phyloP scores from a whole-genome alignment of 2,329 filamentous ascomycete genomes.

The Aureobasidium leucospermi region DNA sequence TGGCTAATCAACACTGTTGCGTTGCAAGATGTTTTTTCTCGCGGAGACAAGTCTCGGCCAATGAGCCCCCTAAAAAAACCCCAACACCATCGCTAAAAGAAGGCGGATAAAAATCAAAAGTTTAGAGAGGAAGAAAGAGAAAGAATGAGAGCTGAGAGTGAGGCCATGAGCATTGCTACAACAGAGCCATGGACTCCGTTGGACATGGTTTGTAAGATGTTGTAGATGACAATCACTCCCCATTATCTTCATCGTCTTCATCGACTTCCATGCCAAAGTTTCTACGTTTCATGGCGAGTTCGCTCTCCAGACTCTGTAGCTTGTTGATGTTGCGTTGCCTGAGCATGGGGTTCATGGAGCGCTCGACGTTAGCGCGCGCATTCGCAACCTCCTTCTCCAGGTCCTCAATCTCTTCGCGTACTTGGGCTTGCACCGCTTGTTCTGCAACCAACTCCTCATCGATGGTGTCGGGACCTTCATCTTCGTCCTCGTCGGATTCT shows the following conservation, averaged over 20 bases:
- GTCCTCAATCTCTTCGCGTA: conserved; percentile 48
- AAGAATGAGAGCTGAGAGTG: neutral
- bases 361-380: conserved; percentile 31
- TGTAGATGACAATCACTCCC: neutral
- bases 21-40: neutral
- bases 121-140: neutral
- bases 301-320: conserved; percentile 44
- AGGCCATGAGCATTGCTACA: no score
- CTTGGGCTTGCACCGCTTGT: conserved; percentile 40
- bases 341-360: conserved; percentile 42
- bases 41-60: neutral
- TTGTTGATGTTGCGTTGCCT: conserved; percentile 43
- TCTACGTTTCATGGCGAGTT: conserved; percentile 47
- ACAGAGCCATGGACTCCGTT: neutral
- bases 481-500: conserved; percentile 26
- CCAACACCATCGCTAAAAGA: conserved; percentile 5
- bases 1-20: neutral
- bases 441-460: conserved; percentile 46
- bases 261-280: conserved; percentile 31
- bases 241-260: conserved; percentile 18
- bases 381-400: conserved; percentile 44
- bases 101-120: neutral
- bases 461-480: conserved; percentile 33
- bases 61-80: neutral
- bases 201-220: no score